phyloP scores from a whole-genome alignment of 768 basidiomycete species.

The Gyrodon lividus region DNA sequence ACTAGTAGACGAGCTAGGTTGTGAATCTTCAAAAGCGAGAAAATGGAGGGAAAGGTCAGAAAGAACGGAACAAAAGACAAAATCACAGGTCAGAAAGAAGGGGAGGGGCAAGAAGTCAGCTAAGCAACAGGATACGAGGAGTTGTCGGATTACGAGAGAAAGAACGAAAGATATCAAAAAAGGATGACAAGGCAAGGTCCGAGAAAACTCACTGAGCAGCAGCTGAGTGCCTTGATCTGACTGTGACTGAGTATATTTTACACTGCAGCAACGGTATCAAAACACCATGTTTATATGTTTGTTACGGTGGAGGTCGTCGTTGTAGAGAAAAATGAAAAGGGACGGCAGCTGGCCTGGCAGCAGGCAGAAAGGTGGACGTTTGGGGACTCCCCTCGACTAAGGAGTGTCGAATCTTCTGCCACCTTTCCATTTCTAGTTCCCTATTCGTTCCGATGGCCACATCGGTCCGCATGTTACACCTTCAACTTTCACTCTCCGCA shows the following conservation, averaged over 20 bases:
- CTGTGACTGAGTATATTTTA: neutral
- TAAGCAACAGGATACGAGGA: too few relatives aligned
- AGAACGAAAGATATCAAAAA: constrained; percentile 14
- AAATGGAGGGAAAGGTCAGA: neutral
- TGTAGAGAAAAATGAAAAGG: neutral
- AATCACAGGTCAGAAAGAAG: too few relatives aligned
- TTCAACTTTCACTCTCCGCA: too few relatives aligned
- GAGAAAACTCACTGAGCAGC: constrained; percentile 10
- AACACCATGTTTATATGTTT: neutral
- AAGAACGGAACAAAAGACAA: neutral
- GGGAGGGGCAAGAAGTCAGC: neutral
- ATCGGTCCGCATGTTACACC: too few relatives aligned
- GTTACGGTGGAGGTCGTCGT: neutral
- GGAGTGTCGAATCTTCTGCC: neutral
- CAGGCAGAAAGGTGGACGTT: neutral
- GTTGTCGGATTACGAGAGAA: constrained; percentile 13
- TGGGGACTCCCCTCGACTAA: neutral
- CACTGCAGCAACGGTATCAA: neutral
- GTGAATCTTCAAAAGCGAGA: neutral
- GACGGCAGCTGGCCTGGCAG: neutral
- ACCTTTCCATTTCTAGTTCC: neutral
- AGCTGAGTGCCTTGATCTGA: neutral
- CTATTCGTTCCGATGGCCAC: neutral
- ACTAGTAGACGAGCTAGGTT: neutral
- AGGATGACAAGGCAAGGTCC: constrained; percentile 10